These are phyloP conservation scores for Fusarium piperis DNA, from an alignment of 2,329 filamentous ascomycete species.

Conservation along the genomic window DNA sequence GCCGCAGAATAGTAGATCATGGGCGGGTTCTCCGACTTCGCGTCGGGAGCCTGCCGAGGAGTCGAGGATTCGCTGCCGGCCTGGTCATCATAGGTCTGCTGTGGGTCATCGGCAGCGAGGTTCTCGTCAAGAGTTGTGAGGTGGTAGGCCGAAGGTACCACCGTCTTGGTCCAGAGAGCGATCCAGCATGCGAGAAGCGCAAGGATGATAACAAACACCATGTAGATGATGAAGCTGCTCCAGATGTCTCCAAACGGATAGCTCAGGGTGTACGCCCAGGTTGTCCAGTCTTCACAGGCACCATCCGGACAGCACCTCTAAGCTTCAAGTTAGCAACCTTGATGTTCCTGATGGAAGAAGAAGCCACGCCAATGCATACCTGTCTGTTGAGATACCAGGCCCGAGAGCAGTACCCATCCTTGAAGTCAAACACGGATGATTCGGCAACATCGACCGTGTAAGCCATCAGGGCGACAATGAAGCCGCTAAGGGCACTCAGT, in stretches of 20 bases:
- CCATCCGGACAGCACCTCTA: slow-evolving; percentile 66
- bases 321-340: slow-evolving; percentile 7
- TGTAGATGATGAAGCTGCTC: slow-evolving; percentile 82
- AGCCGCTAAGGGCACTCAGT: slow-evolving; percentile 87
- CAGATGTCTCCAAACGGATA: slow-evolving; percentile 61
- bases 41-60: slow-evolving; percentile 52
- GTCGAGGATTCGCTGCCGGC: slow-evolving; percentile 57
- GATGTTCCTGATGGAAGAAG: not conserved
- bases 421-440: slow-evolving; percentile 85
- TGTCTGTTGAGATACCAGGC: slow-evolving; percentile 80
- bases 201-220: slow-evolving; percentile 75
- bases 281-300: slow-evolving; percentile 65
- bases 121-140: slow-evolving; percentile 94
- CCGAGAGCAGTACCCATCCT: slow-evolving; percentile 82
- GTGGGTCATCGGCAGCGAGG: slow-evolving; percentile 71
- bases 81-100: slow-evolving; percentile 52
- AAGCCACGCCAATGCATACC: slow-evolving; percentile 48
- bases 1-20: slow-evolving; percentile 97
- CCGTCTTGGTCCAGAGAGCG: slow-evolving; percentile 90
- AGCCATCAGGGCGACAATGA: slow-evolving; percentile 84
- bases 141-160: slow-evolving; percentile 88
- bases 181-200: slow-evolving; percentile 79
- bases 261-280: slow-evolving; percentile 62
- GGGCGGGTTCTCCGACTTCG: slow-evolving; percentile 60
- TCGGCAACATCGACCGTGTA: slow-evolving; percentile 92